Conservation (phyloP, 306 rosid species). For the Prunus padus region DNA sequence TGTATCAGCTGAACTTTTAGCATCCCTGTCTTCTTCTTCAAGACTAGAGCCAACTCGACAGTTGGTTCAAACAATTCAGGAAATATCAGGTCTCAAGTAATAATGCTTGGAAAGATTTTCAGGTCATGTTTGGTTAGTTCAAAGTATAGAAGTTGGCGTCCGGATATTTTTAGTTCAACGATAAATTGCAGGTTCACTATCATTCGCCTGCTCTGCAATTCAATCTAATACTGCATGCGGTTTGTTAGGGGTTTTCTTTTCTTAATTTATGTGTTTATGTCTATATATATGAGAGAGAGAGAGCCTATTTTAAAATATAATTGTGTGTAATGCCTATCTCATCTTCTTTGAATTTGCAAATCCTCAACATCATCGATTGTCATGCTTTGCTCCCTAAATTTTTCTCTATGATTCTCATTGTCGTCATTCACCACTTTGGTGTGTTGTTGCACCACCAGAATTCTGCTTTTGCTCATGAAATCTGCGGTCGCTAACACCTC, state of each 20-base stretch:
- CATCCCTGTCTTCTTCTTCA: slow-evolving; percentile 59
- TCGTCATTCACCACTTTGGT: slow-evolving; percentile 7
- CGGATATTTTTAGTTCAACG: background rate
- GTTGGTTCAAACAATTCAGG: slow-evolving; percentile 52
- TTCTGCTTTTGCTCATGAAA: slow-evolving; percentile 24
- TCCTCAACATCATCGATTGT: slow-evolving; percentile 16
- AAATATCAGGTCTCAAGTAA: slow-evolving; percentile 25
- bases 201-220: background rate
- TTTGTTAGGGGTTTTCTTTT: no score
- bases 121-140: background rate
- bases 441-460: slow-evolving; percentile 39
- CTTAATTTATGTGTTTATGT: background rate
- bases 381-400: background rate
- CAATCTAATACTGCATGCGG: background rate
- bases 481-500: slow-evolving; percentile 28
- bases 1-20: slow-evolving; percentile 52
- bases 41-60: slow-evolving; percentile 48
- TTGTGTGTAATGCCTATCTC: background rate
- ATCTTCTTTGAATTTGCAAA: background rate
- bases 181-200: background rate
- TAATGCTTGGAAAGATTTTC: background rate
- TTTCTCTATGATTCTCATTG: background rate
- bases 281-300: background rate
- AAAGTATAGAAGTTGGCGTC: background rate
- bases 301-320: background rate